Evolutionary conservation across 202 grass and related monocot species (phyloP), one percentile per base, ranked within the genome.

Genomic region (Zoysia matrella): DNA sequence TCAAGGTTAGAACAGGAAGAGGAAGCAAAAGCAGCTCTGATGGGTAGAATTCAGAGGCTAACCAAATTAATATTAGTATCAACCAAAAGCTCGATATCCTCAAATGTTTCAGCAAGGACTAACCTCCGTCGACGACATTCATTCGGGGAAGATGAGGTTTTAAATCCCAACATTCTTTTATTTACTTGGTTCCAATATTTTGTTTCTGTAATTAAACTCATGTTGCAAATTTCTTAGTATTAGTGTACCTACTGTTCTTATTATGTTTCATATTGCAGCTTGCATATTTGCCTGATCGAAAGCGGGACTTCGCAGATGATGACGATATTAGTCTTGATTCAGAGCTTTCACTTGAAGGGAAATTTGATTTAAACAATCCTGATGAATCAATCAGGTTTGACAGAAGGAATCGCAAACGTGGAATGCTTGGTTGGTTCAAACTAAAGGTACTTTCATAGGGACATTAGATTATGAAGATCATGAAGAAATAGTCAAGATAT

Each of bases 381-480:
- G 92, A 95, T 79, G 95, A 95, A 63, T 41, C 87, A 61, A 7
- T 81, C 14, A 87, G 70, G 80, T 83, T 95, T 78, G 92, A 95
- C 81, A 93, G 72, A 93, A 95, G 95, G 83, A 98, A 90, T 64
- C 90, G 80, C 58, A 95, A 80, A 71, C 92, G 90, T 30, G 95
- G 95, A 73, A 98, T 98, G 92, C 90, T 98, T 78, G 91, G 92
- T 71, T 98, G 95, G 95, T 92, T 98, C 76, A 98, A 95, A 89
- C 64, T 95, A 67, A 98, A 87, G 92, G 95, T 98, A 60, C 4
- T 57, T 67, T 73, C 69, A 80, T 75, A 18, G 90, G 74, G 62
- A 8, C 13, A 65, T 71, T 57, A 36, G 15, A 66, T 76, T 76
- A 70, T 79, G 30, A 11, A 69, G 77, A 53, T 45, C 2, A 47